phyloP scores from a whole-genome alignment of 2,329 filamentous ascomycete species.

The Lasiodiplodia sp. region DNA sequence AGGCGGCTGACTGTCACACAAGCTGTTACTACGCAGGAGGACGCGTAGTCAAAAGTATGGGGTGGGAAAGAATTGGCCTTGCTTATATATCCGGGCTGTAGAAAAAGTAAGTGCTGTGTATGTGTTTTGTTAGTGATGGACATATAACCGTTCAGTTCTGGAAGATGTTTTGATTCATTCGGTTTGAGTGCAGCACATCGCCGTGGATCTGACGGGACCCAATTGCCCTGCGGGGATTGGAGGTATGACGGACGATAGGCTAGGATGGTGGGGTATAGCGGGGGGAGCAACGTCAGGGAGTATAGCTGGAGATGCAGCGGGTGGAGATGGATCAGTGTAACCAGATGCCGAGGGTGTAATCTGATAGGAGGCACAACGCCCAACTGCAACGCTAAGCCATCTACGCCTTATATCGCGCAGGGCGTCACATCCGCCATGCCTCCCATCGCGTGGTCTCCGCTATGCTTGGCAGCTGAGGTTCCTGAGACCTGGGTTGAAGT shows the following conservation, averaged over 20 bases:
- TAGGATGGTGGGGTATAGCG: slow-evolving; percentile 3
- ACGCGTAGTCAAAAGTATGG: neutral
- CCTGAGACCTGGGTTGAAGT: neutral
- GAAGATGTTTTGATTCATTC: neutral
- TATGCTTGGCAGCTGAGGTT: slow-evolving; percentile 3
- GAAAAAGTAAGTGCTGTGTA: neutral
- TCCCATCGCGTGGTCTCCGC: slow-evolving; percentile 4
- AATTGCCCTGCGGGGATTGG: neutral
- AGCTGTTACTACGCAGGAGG: neutral
- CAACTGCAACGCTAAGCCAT: slow-evolving; percentile 11
- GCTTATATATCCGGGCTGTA: neutral
- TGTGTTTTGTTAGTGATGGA: neutral
- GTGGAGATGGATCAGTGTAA: neutral
- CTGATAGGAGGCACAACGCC: slow-evolving; percentile 7
- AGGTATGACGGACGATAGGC: slow-evolving; percentile 16
- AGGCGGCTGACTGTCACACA: neutral
- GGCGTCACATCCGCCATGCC: neutral
- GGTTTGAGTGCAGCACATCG: neutral
- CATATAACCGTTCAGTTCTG: neutral
- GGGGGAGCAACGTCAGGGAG: neutral
- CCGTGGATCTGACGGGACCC: slow-evolving; percentile 6
- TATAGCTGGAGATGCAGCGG: slow-evolving; percentile 3
- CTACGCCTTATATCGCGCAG: neutral
- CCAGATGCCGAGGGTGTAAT: neutral
- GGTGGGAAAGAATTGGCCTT: neutral